Evolutionary conservation across 805 yeast genomes (phyloP), one percentile per base, ranked within the genome.

Genomic region (Gaillardinia entomophila): DNA sequence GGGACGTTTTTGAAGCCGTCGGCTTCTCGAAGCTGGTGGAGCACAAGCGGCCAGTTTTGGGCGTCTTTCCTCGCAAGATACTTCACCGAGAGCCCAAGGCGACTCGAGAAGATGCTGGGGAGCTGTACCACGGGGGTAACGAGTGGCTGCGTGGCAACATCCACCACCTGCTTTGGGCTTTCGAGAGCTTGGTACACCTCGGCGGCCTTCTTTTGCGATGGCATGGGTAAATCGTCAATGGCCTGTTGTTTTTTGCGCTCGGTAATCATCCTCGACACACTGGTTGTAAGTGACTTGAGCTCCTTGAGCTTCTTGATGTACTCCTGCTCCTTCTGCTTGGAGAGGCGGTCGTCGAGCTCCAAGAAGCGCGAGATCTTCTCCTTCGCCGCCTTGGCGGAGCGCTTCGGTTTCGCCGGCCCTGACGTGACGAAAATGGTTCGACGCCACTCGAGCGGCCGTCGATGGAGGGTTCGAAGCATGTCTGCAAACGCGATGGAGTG

Each of bases 21-120:
- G 4, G 53, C 48, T 2, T 39, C 37, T 12, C 50, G 40, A 19
- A 66, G 51, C 31, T 61, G 66, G 11, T 60, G 54, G 8, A 75
- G 44, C 10, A 72, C 73, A 27, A 73, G 54, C 2, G 47, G 47
- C 79, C 79, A 75, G 42, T 73, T 61, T 34, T 68, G 71, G 19
- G 55, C 44, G 14, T 60, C 55, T 30, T 57, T 49, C 14, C 61
- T 53, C 1, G 66, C 59, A 23, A 74, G 56, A 39, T 53, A 60
- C 31, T 59, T 62, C 3, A 65, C 43, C 0, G 73, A 52, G 11
- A 65, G 57, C 0, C 69, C 71, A 6, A 75, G 42, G 22, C 56
- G 54, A 3, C 55, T 57, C 10, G 49, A 32, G 8, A 75, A 53
- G 0, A 54, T 31, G 1, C 35, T 31, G 0, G 80, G 78, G 3